Conservation (phyloP, 768 basidiomycete species). For the Macrolepiota fuliginosa region DNA sequence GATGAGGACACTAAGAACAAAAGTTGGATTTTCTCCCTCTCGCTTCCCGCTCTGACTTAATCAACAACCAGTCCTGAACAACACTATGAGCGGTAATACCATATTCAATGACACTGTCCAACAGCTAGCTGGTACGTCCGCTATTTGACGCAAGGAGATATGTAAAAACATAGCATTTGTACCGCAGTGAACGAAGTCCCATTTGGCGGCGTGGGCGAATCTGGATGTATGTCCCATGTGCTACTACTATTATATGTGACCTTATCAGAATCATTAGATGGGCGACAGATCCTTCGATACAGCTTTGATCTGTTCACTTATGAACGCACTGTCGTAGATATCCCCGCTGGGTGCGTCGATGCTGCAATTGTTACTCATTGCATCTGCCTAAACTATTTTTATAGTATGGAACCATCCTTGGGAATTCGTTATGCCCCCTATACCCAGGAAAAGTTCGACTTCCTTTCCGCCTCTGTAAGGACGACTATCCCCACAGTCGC, state of each 20-base stretch:
- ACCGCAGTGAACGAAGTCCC: constrained; percentile 26
- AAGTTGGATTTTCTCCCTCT: constrained; percentile 24
- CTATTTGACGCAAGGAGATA: neutral
- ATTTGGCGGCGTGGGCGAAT: constrained; percentile 49
- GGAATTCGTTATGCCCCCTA: constrained; percentile 52
- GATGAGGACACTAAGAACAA: constrained; percentile 35
- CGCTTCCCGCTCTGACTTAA: neutral
- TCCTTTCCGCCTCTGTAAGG: constrained; percentile 21
- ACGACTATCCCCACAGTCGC: constrained; percentile 2
- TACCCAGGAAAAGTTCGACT: constrained; percentile 31
- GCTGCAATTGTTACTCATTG: neutral
- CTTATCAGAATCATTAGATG: constrained; percentile 36
- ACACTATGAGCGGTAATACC: constrained; percentile 56
- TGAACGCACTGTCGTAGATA: constrained; percentile 42
- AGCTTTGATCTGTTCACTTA: constrained; percentile 58
- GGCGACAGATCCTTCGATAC: constrained; percentile 48
- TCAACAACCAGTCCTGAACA: constrained; percentile 42
- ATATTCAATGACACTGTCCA: constrained; percentile 61
- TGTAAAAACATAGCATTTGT: neutral
- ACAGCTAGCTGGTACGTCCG: constrained; percentile 43
- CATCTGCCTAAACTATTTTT: neutral
- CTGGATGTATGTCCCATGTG: constrained; percentile 49
- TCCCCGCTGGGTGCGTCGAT: constrained; percentile 46
- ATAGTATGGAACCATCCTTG: constrained; percentile 39
- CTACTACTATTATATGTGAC: neutral